Evolutionary conservation across 2,329 filamentous ascomycete genomes (phyloP), one percentile per base, ranked within the genome.

Genomic region (Macrophomina phaseolina): DNA sequence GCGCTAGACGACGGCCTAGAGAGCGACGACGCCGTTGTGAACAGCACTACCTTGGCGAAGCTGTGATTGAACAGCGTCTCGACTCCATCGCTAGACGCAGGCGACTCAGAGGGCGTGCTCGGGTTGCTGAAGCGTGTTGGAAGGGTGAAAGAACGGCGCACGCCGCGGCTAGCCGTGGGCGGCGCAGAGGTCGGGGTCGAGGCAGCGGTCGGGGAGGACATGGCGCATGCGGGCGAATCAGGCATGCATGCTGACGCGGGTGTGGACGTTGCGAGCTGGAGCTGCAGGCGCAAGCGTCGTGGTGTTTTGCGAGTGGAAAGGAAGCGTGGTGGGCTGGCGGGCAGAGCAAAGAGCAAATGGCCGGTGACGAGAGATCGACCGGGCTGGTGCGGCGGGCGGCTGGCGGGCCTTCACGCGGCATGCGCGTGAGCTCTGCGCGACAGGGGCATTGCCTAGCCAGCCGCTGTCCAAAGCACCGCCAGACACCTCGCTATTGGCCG

Each of bases 21-120:
- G 14, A 73, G 67, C 28, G 71, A 69, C 4, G 78, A 67, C 16
- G 74, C 69, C 40, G 81, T 76, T 63, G 77, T 85, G 76, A 91
- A 91, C 66, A 87, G 86, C 62, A 91, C 83, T 69, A 96, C 91
- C 74, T 89, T 92, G 67, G 89, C 89, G 51, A 86, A 87, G 0
- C 90, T 86, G 72, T 94, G 91, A 67, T 86, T 88, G 75, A 91
- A 95, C 5, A 96, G 85, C 1, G 89, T 91, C 76, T 92, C 90
- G 71, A 91, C 78, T 65, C 76, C 77, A 63, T 78, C 76, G 5
- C 73, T 84, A 9, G 79, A 76, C n/a, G 75, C 75, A 61, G 78
- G 76, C 34, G 74, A 74, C 18, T 70, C 71, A 11, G 75, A 52
- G 72, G 58, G 28, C 42, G 58, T 48, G 14, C 75, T 74, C 45